Base-by-base conservation (phyloP, 768 basidiomycete species). In the Collybia sordida region DNA sequence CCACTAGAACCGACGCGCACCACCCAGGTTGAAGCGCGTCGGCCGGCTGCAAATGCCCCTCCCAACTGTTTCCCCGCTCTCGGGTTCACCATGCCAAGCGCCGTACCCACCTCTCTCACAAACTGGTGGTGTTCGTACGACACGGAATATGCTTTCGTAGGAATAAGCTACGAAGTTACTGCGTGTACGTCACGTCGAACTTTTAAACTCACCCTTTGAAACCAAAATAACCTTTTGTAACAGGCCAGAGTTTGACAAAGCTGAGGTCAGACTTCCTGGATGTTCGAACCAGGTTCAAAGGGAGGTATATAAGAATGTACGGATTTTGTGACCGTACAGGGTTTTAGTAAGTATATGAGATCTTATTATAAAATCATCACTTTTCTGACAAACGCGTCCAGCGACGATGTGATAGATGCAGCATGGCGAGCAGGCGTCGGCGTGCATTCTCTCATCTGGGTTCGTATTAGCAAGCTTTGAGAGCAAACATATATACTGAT, bases 371-470 rank as follows among this genome's bases (percentile, higher is more conserved):
- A 39, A 28, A 8, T 18, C 15, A 19, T 27, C 39, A 15, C 18
- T 51, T 37, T 52, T 40, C 25, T 41, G 39, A 8, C 17, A 31
- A 3, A 14, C 8, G 44, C 6, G 7, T 35, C 7, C 25, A 75
- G 70, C 50, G 76, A 88, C 58, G 74, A 86, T 52, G 63, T 88
- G 36, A 72, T 88, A 18, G 74, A 82, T 35, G 86, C 87, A 19
- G 86, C 86, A 6, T 88, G 85, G 85, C 64, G 69, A 21, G 81
- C 80, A 27, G 72, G 78, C n/a, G 64, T 89, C 22, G 86, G 88
- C 39, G 83, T 90, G 4, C 86, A 89, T 53, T 84, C 85, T 14
- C 67, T 88, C 17, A 80, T 90, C 52, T 89, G 86, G 86, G 86
- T 86, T 59, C 57, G 75, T 45, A 42, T 14, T 17, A n/a, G 11